phyloP scores from a whole-genome alignment of 2,329 filamentous ascomycete genomes.

The Neofusicoccum kwambonambiense region DNA sequence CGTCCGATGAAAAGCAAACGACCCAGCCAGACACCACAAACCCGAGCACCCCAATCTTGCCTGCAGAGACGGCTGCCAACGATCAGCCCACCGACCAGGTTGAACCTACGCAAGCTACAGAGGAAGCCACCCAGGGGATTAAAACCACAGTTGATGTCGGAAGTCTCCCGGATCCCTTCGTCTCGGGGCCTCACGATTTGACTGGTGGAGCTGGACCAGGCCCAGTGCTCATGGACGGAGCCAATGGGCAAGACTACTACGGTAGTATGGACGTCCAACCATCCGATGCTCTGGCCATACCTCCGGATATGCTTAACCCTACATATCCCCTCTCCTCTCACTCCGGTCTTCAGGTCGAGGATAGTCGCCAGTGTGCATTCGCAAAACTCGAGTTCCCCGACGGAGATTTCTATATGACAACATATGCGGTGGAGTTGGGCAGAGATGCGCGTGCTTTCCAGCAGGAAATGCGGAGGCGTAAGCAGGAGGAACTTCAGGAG shows the following conservation, averaged over 20 bases:
- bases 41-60: background rate
- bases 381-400: conserved; percentile 71
- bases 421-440: conserved; percentile 69
- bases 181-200: background rate
- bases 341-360: conserved; percentile 1
- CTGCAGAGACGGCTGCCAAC: background rate
- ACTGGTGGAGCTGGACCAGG: background rate
- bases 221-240: background rate
- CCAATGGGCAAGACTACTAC: background rate
- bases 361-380: conserved; percentile 49
- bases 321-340: background rate
- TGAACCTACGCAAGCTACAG: background rate
- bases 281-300: conserved; percentile 7
- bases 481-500: conserved; percentile 49
- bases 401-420: conserved; percentile 77
- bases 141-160: background rate
- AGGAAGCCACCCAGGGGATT: background rate
- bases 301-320: conserved; percentile 10
- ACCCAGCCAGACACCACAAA: background rate
- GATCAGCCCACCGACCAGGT: background rate
- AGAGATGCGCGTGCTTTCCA: conserved; percentile 64
- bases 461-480: conserved; percentile 35
- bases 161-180: background rate
- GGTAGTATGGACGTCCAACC: conserved; percentile 13
- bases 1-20: conserved; percentile 8